phyloP scores from a whole-genome alignment of 1,284 basidiomycete genomes.

The Takashimella tepidaria region DNA sequence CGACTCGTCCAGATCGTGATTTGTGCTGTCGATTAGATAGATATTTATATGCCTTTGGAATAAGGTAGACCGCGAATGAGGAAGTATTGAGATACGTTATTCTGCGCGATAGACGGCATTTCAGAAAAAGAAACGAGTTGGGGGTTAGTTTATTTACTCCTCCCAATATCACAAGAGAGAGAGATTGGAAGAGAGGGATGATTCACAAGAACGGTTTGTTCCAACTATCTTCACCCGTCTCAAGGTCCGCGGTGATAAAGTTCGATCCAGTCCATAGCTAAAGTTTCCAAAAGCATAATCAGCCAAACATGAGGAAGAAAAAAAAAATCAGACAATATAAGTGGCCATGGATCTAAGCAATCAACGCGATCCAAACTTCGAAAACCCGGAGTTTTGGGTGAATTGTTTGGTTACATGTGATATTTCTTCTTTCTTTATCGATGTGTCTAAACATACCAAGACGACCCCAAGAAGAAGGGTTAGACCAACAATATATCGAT shows the following conservation, averaged over 20 bases:
- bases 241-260: slow-evolving; percentile 41
- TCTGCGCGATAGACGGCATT: slow-evolving; percentile 15
- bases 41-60: slow-evolving; percentile 54
- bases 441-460: neutral
- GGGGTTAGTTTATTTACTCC: too few relatives aligned
- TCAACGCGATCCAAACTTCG: too few relatives aligned
- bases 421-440: neutral
- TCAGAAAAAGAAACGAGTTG: neutral
- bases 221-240: slow-evolving; percentile 41
- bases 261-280: slow-evolving; percentile 45
- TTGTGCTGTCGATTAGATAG: too few relatives aligned
- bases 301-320: too few relatives aligned
- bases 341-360: too few relatives aligned
- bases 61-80: slow-evolving; percentile 80
- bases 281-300: neutral
- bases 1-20: too few relatives aligned
- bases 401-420: too few relatives aligned
- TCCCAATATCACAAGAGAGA: neutral
- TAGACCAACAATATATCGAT: neutral
- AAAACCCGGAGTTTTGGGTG: too few relatives aligned
- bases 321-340: too few relatives aligned
- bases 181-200: neutral
- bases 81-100: slow-evolving; percentile 52
- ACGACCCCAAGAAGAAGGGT: neutral
- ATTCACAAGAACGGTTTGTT: slow-evolving; percentile 49